Conservation (phyloP, 1,139 yeast genomes). For the Yamadazyma blattariae region DNA sequence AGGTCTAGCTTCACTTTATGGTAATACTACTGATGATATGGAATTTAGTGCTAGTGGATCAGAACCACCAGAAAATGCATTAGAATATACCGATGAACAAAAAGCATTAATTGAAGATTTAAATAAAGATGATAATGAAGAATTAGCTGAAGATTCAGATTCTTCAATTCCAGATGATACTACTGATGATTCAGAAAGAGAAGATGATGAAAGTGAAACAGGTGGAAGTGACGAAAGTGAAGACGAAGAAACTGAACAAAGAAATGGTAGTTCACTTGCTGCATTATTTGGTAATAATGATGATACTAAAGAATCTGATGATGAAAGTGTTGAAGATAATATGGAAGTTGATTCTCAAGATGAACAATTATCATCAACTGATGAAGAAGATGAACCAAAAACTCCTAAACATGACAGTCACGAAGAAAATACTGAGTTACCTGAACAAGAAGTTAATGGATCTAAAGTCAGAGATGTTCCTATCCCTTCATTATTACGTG, state of each 20-base stretch:
- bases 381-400: slow-evolving; percentile 27
- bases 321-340: slow-evolving; percentile 13
- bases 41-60: slow-evolving; percentile 1
- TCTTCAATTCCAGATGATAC: slow-evolving; percentile 20
- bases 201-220: slow-evolving; percentile 5
- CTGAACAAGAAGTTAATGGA: slow-evolving; percentile 42
- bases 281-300: slow-evolving; percentile 19
- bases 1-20: slow-evolving; percentile 36
- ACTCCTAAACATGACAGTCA: slow-evolving; percentile 24
- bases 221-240: slow-evolving; percentile 2
- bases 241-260: slow-evolving; percentile 4
- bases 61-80: slow-evolving; percentile 2
- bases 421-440: slow-evolving; percentile 16
- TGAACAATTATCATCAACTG: slow-evolving; percentile 18
- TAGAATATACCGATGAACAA: slow-evolving; percentile 37
- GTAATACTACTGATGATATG: slow-evolving; percentile 11
- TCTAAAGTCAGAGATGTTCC: slow-evolving; percentile 67
- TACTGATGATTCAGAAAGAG: slow-evolving; percentile 9
- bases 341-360: slow-evolving; percentile 19
- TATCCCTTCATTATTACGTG: slow-evolving; percentile 65
- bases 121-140: slow-evolving; percentile 15
- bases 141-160: slow-evolving; percentile 12
- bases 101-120: slow-evolving; percentile 25
- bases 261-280: slow-evolving; percentile 17
- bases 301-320: slow-evolving; percentile 17